phyloP scores from a whole-genome alignment of 345 rosid genomes.

The Triadica sebifera region DNA sequence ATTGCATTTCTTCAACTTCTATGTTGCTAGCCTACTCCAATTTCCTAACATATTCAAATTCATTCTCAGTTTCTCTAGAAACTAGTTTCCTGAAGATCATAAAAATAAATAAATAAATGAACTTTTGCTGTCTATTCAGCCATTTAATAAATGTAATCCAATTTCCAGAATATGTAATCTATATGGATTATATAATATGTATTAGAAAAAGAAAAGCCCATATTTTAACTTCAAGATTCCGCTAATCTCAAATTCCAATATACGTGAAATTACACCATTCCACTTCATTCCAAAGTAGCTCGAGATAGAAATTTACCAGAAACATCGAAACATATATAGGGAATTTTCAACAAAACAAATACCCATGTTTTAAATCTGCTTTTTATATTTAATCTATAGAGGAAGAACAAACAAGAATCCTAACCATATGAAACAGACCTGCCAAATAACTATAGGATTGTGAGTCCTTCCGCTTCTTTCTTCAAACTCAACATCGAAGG shows the following conservation, averaged over 20 bases:
- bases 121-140: background rate
- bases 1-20: background rate
- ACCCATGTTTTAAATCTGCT: background rate
- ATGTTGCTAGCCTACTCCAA: background rate
- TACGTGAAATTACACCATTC: background rate
- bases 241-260: too few species aligned
- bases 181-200: too few species aligned
- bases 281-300: background rate
- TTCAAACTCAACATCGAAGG: constrained; percentile 17
- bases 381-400: too few species aligned
- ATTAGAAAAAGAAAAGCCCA: too few species aligned
- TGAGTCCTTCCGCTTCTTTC: constrained; percentile 29
- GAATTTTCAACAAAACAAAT: background rate
- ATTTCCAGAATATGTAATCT: background rate
- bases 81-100: too few species aligned
- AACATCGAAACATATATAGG: background rate
- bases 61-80: background rate
- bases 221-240: too few species aligned
- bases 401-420: background rate
- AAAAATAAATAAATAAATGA: too few species aligned
- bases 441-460: constrained; percentile 29
- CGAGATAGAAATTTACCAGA: background rate
- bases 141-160: background rate
- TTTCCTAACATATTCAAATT: background rate
- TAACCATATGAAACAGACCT: constrained; percentile 17